Evolutionary conservation across 148 eudicot species (phyloP).

Genomic region (Rhododendron kiyosumense): DNA sequence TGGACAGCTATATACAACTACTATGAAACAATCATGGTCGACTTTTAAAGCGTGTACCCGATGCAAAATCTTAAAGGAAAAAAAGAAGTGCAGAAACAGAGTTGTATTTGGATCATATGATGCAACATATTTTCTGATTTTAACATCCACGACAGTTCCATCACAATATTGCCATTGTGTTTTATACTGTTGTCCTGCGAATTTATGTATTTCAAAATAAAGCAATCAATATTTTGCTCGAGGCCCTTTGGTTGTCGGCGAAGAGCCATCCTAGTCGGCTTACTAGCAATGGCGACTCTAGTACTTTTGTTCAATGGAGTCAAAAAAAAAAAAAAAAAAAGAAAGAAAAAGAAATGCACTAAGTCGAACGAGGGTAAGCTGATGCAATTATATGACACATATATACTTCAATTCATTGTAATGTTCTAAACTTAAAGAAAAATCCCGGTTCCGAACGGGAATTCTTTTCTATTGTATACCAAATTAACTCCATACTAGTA

Average conservation of each 20-base stretch:
- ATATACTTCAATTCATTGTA: neutral
- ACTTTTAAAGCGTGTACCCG: neutral
- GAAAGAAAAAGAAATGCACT: neutral
- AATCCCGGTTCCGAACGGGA: neutral
- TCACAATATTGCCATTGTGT: neutral
- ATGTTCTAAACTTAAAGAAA: neutral
- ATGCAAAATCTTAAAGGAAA: neutral
- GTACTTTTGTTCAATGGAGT: neutral
- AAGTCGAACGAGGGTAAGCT: neutral
- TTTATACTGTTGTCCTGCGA: neutral
- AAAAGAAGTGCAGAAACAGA: neutral
- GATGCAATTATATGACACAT: neutral
- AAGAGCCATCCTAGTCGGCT: neutral
- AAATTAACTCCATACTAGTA: neutral
- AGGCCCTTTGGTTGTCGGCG: neutral
- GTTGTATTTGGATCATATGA: neutral
- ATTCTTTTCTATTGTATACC: neutral
- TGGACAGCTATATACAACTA: neutral
- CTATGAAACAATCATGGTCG: no score
- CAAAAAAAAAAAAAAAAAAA: neutral
- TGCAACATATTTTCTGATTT: neutral
- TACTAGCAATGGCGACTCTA: neutral
- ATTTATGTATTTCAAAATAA: neutral
- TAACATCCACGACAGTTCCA: neutral
- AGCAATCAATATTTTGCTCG: neutral